Evolutionary conservation across 352 stramenopile genomes (phyloP), one percentile per base, ranked within the genome.

Genomic region (Phytopythium sindhum): DNA sequence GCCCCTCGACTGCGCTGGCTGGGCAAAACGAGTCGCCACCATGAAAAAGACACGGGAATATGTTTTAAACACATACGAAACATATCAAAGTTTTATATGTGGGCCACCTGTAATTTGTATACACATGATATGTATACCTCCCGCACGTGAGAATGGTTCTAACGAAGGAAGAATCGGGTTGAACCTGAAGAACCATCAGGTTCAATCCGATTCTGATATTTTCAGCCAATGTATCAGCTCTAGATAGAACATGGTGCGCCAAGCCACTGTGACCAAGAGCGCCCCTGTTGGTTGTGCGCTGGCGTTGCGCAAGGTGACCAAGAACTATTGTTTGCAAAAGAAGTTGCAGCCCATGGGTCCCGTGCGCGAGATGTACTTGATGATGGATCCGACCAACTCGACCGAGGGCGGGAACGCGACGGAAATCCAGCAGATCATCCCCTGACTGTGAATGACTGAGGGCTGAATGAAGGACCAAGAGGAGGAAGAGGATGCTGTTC

Each of bases 361-460:
- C 14, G 69, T 72, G 15, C 73, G 78, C 21, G 78, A 87, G 42
- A 66, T 84, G 42, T 84, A 81, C 54, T 24, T 87, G 17, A 68
- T 64, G 33, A 74, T 71, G 69, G 60, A 74, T 29, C 72, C 42
- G 26, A 47, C 28, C 2, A 58, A 78, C 57, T n/a, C 23, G 8
- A 60, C 63, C n/a, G 68, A 77, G 11, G 52, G 39, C 15, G 53
- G 48, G 5, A 56, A 63, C 31, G 57, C 77, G 35, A 81, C 65
- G 33, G 68, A 81, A 55, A 68, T 81, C 23, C 68, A 78, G 52
- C 70, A 69, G 24, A 56, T 72, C 24, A 47, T 81, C 50, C 61
- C 54, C 12, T 78, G 47, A 69, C 6, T 44, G 39, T 19, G 8
- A 23, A 1, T 23, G 21, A n/a, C n/a, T n/a, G n/a, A n/a, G n/a